These are phyloP conservation scores for Fonsecaea erecta DNA, from an alignment of 2,329 filamentous ascomycete genomes.

Conservation along the genomic window DNA sequence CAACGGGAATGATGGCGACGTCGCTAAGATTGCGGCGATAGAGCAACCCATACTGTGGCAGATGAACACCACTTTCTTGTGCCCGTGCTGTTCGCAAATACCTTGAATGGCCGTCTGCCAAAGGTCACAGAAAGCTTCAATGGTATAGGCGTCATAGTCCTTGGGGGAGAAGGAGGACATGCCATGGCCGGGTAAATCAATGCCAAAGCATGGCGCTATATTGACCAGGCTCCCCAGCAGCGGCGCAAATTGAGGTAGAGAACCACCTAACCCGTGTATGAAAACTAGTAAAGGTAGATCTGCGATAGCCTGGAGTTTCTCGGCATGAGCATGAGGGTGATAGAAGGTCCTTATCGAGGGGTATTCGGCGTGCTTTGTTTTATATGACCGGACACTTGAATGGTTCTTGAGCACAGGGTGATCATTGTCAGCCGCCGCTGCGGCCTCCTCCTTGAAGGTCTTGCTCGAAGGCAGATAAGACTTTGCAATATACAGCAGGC, in stretches of 20 bases:
- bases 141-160: conserved; percentile 77
- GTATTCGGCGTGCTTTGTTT: conserved; percentile 72
- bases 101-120: conserved; percentile 72
- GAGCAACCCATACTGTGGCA: conserved; percentile 86
- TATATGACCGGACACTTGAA: conserved; percentile 72
- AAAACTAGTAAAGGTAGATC: conserved; percentile 86
- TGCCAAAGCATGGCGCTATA: conserved; percentile 79
- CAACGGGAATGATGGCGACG: conserved; percentile 59
- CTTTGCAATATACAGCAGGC: conserved; percentile 16
- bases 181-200: conserved; percentile 91
- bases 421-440: conserved; percentile 59
- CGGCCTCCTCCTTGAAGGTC: background rate
- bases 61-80: conserved; percentile 36
- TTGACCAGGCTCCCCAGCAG: conserved; percentile 81
- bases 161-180: conserved; percentile 73
- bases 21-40: conserved; percentile 73
- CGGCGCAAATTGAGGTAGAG: conserved; percentile 82
- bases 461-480: conserved; percentile 15
- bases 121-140: conserved; percentile 74
- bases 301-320: conserved; percentile 72
- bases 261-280: conserved; percentile 91
- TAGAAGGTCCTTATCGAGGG: conserved; percentile 80
- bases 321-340: conserved; percentile 78
- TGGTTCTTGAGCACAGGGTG: conserved; percentile 80
- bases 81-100: conserved; percentile 28